Conservation (phyloP, 768 basidiomycete species). For the Rhizopogon rudus region DNA sequence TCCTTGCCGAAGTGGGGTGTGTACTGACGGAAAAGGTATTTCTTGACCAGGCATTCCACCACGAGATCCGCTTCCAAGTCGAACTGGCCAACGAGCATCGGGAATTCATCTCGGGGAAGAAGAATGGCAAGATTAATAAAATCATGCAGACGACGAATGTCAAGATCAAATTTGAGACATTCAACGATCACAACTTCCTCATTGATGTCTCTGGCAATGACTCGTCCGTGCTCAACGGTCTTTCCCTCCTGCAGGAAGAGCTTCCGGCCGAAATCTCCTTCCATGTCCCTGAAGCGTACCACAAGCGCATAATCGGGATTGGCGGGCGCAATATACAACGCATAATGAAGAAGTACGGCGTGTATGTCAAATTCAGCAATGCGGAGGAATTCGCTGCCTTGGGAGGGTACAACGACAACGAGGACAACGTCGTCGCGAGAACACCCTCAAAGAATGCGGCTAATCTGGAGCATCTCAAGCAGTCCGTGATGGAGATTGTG, state of each 20-base stretch:
- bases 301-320: constrained; percentile 98
- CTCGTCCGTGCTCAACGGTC: constrained; percentile 78
- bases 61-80: constrained; percentile 97
- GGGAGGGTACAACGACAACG: constrained; percentile 94
- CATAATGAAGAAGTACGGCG: constrained; percentile 99
- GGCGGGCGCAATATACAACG: constrained; percentile 97
- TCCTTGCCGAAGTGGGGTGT: not conserved
- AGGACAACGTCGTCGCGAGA: constrained; percentile 97
- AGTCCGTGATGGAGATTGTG: constrained; percentile 96
- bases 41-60: constrained; percentile 72
- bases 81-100: constrained; percentile 97
- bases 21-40: constrained; percentile 3
- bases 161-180: constrained; percentile 98
- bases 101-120: constrained; percentile 98
- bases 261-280: constrained; percentile 98
- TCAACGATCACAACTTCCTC: constrained; percentile 93
- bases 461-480: constrained; percentile 92
- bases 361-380: constrained; percentile 98
- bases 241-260: constrained; percentile 91
- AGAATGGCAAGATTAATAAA: constrained; percentile 99
- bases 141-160: constrained; percentile 97
- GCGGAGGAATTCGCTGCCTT: constrained; percentile 94
- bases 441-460: constrained; percentile 97
- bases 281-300: constrained; percentile 96
- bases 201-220: constrained; percentile 89